Evolutionary conservation across 2,329 filamentous ascomycete genomes (phyloP).

Genomic region (Trichoderma aggressivum): DNA sequence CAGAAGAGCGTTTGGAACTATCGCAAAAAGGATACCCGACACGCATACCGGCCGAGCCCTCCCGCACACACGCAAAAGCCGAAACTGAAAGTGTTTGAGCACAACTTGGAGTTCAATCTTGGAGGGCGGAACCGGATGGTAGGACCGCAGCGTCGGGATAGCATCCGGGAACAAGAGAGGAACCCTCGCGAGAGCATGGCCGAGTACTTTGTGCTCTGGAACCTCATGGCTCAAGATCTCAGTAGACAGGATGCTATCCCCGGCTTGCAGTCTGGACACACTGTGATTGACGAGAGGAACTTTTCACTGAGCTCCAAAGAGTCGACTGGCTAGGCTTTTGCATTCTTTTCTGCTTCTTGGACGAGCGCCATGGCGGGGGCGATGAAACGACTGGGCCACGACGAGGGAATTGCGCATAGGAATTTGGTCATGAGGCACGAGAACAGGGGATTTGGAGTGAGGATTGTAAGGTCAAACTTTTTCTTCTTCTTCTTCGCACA

Average conservation of each 20-base stretch:
- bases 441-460: background rate
- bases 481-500: background rate
- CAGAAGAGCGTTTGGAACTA: conserved; percentile 51
- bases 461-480: background rate
- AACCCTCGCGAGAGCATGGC: conserved; percentile 26
- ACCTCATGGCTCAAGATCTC: conserved; percentile 37
- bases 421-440: conserved; percentile 9
- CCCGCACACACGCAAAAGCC: conserved; percentile 28
- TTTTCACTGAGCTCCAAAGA: conserved; percentile 26
- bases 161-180: conserved; percentile 8
- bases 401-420: background rate
- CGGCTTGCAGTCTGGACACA: conserved; percentile 36
- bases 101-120: background rate
- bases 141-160: conserved; percentile 5
- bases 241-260: conserved; percentile 35
- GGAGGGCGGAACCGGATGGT: background rate
- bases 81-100: conserved; percentile 19
- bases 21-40: conserved; percentile 32
- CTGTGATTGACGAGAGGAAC: conserved; percentile 39
- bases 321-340: background rate
- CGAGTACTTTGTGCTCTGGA: conserved; percentile 36
- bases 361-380: background rate
- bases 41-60: conserved; percentile 23
- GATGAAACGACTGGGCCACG: background rate
- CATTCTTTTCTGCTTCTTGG: background rate